Conservation (phyloP, 805 yeast species). For the Komagataella mondaviorum region DNA sequence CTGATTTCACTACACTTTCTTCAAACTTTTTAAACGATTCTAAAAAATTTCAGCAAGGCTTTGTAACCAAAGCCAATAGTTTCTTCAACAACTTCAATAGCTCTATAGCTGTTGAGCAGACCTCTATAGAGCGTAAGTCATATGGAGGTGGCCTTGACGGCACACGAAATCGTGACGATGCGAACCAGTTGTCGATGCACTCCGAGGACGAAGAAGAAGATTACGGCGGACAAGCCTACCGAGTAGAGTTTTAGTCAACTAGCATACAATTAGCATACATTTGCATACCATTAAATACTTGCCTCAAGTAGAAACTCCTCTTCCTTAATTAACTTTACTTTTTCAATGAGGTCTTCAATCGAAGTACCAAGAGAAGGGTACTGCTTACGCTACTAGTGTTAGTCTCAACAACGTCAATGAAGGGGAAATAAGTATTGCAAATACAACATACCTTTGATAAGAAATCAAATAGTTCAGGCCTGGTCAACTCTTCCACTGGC, state of each 20-base stretch:
- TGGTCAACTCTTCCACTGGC: conserved; percentile 2
- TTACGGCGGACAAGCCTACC: not conserved
- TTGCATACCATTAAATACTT: not conserved
- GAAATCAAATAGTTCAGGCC: conserved; percentile 3
- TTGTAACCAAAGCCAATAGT: not conserved
- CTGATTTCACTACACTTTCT: not conserved
- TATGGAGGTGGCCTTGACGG: not conserved
- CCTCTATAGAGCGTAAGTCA: not conserved
- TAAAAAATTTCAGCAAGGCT: not conserved
- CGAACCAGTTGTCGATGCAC: not conserved
- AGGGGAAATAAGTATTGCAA: too few species aligned
- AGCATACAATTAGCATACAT: not conserved
- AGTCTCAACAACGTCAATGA: not conserved
- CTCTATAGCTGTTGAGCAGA: not conserved
- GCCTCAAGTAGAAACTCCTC: not conserved
- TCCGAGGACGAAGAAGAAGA: not conserved
- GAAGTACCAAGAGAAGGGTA: not conserved
- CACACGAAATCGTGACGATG: not conserved
- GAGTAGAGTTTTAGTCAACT: not conserved
- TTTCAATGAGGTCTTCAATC: not conserved
- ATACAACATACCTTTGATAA: conserved; percentile 3
- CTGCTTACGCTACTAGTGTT: not conserved
- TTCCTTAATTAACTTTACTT: not conserved
- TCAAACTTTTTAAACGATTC: not conserved
- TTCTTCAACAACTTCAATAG: not conserved